Percentiles rank a stretch among this genome's conserved stretches.
These are phyloP conservation scores for Blastocystis hominis DNA, from an alignment of 352 stramenopile species.

Conservation along the genomic window DNA sequence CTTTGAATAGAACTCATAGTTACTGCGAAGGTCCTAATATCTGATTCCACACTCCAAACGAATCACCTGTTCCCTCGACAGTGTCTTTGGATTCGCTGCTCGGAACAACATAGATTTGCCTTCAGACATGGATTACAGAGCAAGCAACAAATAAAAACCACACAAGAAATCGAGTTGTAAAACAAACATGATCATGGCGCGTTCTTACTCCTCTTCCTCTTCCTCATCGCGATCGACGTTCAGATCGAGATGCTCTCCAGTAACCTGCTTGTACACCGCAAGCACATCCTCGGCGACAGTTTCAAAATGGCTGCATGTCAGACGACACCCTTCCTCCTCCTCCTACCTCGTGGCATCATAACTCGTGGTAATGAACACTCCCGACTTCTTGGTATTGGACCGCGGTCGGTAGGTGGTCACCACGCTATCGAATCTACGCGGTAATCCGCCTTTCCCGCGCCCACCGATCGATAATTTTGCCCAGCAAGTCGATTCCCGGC, in stretches of 20 bases:
- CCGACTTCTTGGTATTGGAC: slow-evolving; percentile 77
- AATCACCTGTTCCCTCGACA: slow-evolving; percentile 22
- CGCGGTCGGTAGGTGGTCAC: slow-evolving; percentile 85
- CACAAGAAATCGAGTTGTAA: background rate
- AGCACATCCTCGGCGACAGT: slow-evolving; percentile 88
- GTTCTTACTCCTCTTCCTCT: slow-evolving; percentile 8
- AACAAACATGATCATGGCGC: background rate
- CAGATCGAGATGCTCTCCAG: slow-evolving; percentile 90
- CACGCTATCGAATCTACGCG: slow-evolving; percentile 79
- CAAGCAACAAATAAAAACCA: background rate
- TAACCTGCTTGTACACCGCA: slow-evolving; percentile 92
- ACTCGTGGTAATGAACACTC: slow-evolving; percentile 92
- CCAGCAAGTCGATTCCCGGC: slow-evolving; percentile 84
- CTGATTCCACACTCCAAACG: background rate
- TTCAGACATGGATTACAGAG: background rate
- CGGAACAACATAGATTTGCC: background rate
- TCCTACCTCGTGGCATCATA: slow-evolving; percentile 73
- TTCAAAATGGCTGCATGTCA: slow-evolving; percentile 81
- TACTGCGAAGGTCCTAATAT: slow-evolving; percentile 25
- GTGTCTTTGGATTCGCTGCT: background rate
- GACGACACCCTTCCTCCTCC: background rate
- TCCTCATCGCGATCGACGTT: slow-evolving; percentile 61
- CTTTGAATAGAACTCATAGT: slow-evolving; percentile 28
- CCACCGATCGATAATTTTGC: slow-evolving; percentile 81
- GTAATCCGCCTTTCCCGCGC: background rate